Base-by-base conservation (phyloP, 2,329 filamentous ascomycete species). In the Epichloe sibirici region DNA sequence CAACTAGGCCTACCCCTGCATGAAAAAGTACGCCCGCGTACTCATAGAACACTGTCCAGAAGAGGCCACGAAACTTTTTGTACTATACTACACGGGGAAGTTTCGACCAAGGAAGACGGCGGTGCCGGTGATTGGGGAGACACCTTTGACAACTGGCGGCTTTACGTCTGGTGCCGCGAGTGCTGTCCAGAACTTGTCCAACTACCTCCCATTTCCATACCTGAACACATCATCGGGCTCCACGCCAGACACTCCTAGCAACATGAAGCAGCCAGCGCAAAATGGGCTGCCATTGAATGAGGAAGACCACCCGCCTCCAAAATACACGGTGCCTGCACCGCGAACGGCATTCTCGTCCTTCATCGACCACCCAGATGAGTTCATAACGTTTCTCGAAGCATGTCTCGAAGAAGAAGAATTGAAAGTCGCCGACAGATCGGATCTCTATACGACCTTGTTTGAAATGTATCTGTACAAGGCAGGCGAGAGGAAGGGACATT, bases 391-490 rank as follows among this genome's bases (percentile, higher is more conserved):
- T 64, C 75, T 98, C 0, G 91, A 98, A 68, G 89, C 90, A 5
- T 90, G 91, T 55, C 78, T 95, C 5, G 73, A 83, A 48, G 84
- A 90, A 53, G 74, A 82, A 21, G 77, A 79, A 23, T 69, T 95
- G n/a, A 82, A 81, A 21, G 76, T 86, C 38, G 77, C 82, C 8
- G 87, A 96, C 64, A 86, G 83, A 57, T 79, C 85, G 1, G 94
- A 98, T 66, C 76, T 98, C 15, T 93, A 93, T 63, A 97, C 91
- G 0, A 96, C 94, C 0, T 69, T 98, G 13, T 97, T 98, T 63
- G 94, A 98, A 67, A 97, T 98, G 86, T 98, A 97, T 64, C 74
- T 98, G 8, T 87, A 95, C 66, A 93, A 90, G 61, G 87, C 91
- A 23, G 86, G 83, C 54, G 81, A 84, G 53, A 85, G 85, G 62